These are phyloP conservation scores for Pyracantha coccinea DNA, from an alignment of 331 rosid genomes.

Conservation along the genomic window DNA sequence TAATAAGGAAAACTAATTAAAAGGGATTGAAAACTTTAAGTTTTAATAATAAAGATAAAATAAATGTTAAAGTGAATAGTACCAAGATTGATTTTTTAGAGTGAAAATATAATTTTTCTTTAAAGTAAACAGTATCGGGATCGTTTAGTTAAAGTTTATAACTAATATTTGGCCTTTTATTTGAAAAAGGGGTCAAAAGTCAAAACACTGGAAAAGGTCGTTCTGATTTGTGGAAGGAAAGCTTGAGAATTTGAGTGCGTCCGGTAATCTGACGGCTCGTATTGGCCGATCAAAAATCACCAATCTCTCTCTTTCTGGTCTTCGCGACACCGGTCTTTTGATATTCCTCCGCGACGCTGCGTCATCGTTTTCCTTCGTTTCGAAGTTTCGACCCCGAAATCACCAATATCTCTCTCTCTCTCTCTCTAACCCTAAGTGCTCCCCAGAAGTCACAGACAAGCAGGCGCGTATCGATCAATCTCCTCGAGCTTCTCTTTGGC, in stretches of 20 bases:
- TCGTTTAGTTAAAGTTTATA: neutral
- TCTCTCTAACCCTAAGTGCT: neutral
- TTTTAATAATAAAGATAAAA: too few species aligned
- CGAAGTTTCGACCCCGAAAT: neutral
- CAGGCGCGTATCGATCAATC: neutral
- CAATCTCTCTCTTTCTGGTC: neutral
- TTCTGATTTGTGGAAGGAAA: neutral
- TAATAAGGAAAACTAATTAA: too few species aligned
- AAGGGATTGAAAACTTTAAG: too few species aligned
- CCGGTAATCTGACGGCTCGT: neutral
- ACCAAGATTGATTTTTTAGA: too few species aligned
- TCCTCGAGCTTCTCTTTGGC: slow-evolving; percentile 1
- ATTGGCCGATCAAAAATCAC: neutral
- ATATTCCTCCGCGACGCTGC: neutral
- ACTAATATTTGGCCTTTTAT: neutral
- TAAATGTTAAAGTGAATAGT: too few species aligned
- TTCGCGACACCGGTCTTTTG: neutral
- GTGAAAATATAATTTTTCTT: too few species aligned
- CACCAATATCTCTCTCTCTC: neutral
- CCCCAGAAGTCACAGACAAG: neutral
- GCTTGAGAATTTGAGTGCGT: neutral
- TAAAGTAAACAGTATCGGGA: too few species aligned
- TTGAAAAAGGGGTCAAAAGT: neutral
- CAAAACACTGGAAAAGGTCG: too few species aligned
- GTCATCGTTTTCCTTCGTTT: neutral